phyloP scores from a whole-genome alignment of 176 grass and related monocot genomes.

The bread wheat (Triticum aestivum) region IWGSC_CS_RefSeq_v2.1 NC_057814.1:621320121-621320620 shows the following conservation, averaged over 20 bases:
- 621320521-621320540: too few relatives aligned
- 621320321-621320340: background rate
- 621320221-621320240: constrained; percentile 49
- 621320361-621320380: background rate
- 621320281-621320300: background rate
- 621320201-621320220: background rate
- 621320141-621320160: background rate
- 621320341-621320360: background rate
- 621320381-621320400: background rate
- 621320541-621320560: too few relatives aligned
- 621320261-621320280: constrained; percentile 44
- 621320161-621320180: background rate
- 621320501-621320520: too few relatives aligned
- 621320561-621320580: too few relatives aligned
- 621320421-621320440: background rate
- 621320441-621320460: background rate
- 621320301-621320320: background rate
- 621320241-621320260: constrained; percentile 79
- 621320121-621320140: constrained; percentile 76
- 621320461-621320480: background rate
- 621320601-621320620: too few relatives aligned
- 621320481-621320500: background rate
- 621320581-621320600: too few relatives aligned
- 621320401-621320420: background rate
- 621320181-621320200: background rate